A percentile compares a stretch with the other conserved stretches of the same genome.
Evolutionary conservation across 306 rosid species (phyloP).

Genomic region (Coriaria nepalensis): DNA sequence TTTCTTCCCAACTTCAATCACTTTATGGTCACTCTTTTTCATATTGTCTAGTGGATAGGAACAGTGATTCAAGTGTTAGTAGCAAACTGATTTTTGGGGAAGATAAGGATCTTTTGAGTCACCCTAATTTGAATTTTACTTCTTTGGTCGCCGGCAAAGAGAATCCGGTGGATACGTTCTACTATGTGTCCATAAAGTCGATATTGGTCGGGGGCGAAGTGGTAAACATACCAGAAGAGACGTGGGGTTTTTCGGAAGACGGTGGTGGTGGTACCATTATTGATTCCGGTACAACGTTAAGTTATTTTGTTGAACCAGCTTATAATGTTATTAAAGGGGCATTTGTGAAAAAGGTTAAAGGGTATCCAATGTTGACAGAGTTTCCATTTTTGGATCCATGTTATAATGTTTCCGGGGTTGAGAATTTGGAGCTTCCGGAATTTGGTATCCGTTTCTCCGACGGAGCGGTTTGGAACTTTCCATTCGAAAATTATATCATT

Average conservation of each 20-base stretch:
- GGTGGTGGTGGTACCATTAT: slow-evolving; percentile 87
- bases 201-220: slow-evolving; percentile 56
- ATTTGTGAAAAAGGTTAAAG: slow-evolving; percentile 44
- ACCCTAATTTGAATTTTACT: slow-evolving; percentile 70
- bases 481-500: slow-evolving; percentile 80
- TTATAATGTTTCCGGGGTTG: slow-evolving; percentile 79
- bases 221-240: slow-evolving; percentile 53
- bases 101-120: slow-evolving; percentile 39
- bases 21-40: slow-evolving; percentile 87
- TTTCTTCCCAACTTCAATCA: slow-evolving; percentile 90
- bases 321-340: slow-evolving; percentile 52
- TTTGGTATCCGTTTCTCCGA: slow-evolving; percentile 60
- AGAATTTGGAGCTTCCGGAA: slow-evolving; percentile 64
- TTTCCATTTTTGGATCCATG: slow-evolving; percentile 67
- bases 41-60: slow-evolving; percentile 84
- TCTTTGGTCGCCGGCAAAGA: slow-evolving; percentile 53
- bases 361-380: slow-evolving; percentile 39
- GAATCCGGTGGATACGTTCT: slow-evolving; percentile 72
- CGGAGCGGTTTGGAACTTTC: slow-evolving; percentile 86
- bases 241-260: slow-evolving; percentile 50
- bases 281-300: slow-evolving; percentile 91
- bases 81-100: slow-evolving; percentile 90
- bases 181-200: slow-evolving; percentile 64
- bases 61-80: slow-evolving; percentile 56
- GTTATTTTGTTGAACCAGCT: slow-evolving; percentile 88